A percentile compares a stretch with the other conserved stretches of the same genome.
These are phyloP conservation scores for Colletotrichum limetticola DNA, from an alignment of 2,329 filamentous ascomycete species.

Conservation along the genomic window DNA sequence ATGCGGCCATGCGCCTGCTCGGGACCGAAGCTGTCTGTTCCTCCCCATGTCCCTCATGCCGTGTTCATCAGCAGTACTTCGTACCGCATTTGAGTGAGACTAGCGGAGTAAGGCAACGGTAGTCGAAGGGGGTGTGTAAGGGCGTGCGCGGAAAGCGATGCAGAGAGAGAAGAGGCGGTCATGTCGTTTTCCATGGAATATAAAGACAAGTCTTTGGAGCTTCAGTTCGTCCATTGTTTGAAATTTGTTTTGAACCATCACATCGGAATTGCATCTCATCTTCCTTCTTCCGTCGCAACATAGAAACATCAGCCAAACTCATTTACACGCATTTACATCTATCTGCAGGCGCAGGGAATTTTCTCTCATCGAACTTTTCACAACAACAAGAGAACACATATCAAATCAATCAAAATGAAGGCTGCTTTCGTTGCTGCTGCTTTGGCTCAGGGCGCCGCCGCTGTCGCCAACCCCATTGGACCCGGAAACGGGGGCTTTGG, in stretches of 20 bases:
- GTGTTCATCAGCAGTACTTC: not conserved
- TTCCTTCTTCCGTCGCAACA: constrained; percentile 24
- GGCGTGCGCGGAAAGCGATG: not conserved
- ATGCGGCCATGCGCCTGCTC: constrained; percentile 6
- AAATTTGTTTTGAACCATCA: constrained; percentile 8
- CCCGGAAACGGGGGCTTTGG: constrained; percentile 27
- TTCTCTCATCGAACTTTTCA: not conserved
- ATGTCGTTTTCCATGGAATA: constrained; percentile 7
- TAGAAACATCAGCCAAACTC: not conserved
- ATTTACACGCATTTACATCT: not conserved
- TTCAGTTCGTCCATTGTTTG: constrained; percentile 13
- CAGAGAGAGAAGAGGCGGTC: not conserved
- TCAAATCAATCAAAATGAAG: constrained; percentile 24
- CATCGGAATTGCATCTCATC: constrained; percentile 18
- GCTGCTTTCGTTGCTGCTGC: constrained; percentile 27
- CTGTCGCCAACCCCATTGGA: constrained; percentile 21
- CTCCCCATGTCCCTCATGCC: not conserved
- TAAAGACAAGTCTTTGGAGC: constrained; percentile 27
- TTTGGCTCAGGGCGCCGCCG: constrained; percentile 23
- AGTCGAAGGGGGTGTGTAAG: not conserved
- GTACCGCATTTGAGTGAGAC: not conserved
- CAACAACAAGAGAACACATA: not conserved
- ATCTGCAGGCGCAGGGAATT: not conserved
- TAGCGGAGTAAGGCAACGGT: not conserved
- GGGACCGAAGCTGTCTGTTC: constrained; percentile 26